phyloP scores from a whole-genome alignment of 2,329 filamentous ascomycete species.

The Chalaropsis thielavioides region DNA sequence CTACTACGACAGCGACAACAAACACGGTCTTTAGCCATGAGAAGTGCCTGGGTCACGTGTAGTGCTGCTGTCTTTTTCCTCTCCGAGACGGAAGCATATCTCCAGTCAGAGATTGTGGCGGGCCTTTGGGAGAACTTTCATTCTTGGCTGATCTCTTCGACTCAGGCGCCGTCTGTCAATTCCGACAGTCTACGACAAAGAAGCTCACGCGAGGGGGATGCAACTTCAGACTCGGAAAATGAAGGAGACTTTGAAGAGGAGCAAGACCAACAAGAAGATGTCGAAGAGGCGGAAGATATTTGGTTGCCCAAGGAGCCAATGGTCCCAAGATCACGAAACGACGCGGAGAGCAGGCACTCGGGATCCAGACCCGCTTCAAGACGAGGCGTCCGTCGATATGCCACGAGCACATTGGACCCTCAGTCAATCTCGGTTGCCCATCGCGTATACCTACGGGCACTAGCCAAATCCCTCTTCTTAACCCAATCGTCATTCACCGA shows the following conservation, averaged over 20 bases:
- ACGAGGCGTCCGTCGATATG: conserved; percentile 52
- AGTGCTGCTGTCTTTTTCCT: conserved; percentile 80
- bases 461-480: conserved; percentile 53
- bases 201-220: conserved; percentile 17
- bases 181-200: conserved; percentile 19
- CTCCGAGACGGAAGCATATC: conserved; percentile 72
- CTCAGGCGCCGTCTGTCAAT: not conserved
- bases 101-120: conserved; percentile 78
- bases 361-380: conserved; percentile 19
- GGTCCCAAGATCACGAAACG: conserved; percentile 17
- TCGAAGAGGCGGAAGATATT: conserved; percentile 22
- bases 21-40: conserved; percentile 50
- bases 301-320: conserved; percentile 21
- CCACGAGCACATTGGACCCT: conserved; percentile 47
- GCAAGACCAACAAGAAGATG: not conserved
- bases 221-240: conserved; percentile 13
- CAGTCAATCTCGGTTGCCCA: conserved; percentile 74
- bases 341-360: conserved; percentile 17
- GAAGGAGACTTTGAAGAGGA: not conserved
- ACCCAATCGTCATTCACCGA: conserved; percentile 49
- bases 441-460: conserved; percentile 54
- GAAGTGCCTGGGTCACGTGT: conserved; percentile 78
- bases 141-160: conserved; percentile 49
- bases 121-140: conserved; percentile 70
- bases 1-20: conserved; percentile 51